These are phyloP conservation scores for Cutaneotrichosporon spelunceum DNA, from an alignment of 1,284 basidiomycete genomes.

Conservation along the genomic window DNA sequence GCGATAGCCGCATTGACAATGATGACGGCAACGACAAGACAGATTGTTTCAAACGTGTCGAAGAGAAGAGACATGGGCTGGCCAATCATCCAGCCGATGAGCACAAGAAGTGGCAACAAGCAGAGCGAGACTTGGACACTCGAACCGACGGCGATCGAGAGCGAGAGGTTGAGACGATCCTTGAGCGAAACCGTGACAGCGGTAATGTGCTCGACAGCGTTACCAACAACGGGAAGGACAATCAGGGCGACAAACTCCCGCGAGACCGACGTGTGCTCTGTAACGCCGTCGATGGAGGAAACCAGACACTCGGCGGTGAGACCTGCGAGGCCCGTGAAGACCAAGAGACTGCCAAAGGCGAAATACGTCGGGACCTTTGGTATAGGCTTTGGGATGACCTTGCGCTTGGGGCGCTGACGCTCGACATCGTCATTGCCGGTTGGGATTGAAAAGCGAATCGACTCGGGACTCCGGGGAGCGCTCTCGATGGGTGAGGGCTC, in stretches of 20 bases:
- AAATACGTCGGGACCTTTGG: constrained; percentile 55
- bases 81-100: constrained; percentile 55
- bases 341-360: constrained; percentile 40
- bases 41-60: constrained; percentile 50
- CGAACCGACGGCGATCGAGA: constrained; percentile 83
- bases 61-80: constrained; percentile 54
- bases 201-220: constrained; percentile 83
- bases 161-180: constrained; percentile 55
- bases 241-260: constrained; percentile 82
- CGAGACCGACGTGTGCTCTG: constrained; percentile 49
- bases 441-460: not conserved
- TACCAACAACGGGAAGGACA: constrained; percentile 75
- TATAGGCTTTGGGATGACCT: constrained; percentile 16
- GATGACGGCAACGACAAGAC: constrained; percentile 61
- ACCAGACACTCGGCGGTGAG: constrained; percentile 85
- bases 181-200: constrained; percentile 84
- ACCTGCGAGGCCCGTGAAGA: constrained; percentile 50
- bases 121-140: constrained; percentile 87
- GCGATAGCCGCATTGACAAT: constrained; percentile 76
- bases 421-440: constrained; percentile 14
- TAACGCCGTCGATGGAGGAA: constrained; percentile 69
- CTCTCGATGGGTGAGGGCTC: not conserved
- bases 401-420: constrained; percentile 11
- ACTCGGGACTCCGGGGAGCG: not conserved
- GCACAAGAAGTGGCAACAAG: constrained; percentile 68